Base-by-base conservation (phyloP, 768 basidiomycete genomes). In the Suillus subluteus region DNA sequence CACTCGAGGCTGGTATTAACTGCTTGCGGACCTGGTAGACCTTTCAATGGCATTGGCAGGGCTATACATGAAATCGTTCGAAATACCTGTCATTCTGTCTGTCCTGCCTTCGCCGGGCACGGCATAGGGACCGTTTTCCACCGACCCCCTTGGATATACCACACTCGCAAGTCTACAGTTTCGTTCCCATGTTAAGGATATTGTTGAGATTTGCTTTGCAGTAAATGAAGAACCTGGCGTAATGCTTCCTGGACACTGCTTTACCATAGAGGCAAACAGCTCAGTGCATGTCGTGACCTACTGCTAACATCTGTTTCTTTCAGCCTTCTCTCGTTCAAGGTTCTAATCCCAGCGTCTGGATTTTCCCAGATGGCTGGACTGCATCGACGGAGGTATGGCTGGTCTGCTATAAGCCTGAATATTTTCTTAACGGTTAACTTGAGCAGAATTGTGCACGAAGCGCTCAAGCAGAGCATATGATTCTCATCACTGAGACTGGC, bases 331-430 rank as follows among this genome's bases (percentile, higher is more conserved):
- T 97, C 40, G 84, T 96, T 15, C 91, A 95, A 78, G 95, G 95
- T 13, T 76, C 79, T 6, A 82, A 91, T 65, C 82, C 93, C 0
- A 74, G 79, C 32, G 87, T 87, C 3, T 91, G 90, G 87, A 86
- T 94, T 65, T 96, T 93, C 76, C 92, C 92, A 2, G 96, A 97
- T 73, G 94, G 92, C 32, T 97, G 96, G 96, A 95, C 94, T 3
- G 88, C 91, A n/a, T 91, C 92, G 0, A 95, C 95, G 0, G 89
- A 92, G 82, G 95, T 88, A 73, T 63, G 86, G 37, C 41, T 54
- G 2, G 18, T 16, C 2, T 37, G 12, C 37, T 64, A 18, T 65
- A 38, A 52, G 54, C 23, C 40, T 35, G n/a, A 44, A 35, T 41
- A 21, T 12, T 38, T 16, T 41, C 56, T 71, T 44, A 72, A 40